Percentiles rank a stretch among this genome's conserved stretches.
phyloP scores from a whole-genome alignment of 495 filamentous ascomycete genomes.

The Penicillium simplicissimum region DNA sequence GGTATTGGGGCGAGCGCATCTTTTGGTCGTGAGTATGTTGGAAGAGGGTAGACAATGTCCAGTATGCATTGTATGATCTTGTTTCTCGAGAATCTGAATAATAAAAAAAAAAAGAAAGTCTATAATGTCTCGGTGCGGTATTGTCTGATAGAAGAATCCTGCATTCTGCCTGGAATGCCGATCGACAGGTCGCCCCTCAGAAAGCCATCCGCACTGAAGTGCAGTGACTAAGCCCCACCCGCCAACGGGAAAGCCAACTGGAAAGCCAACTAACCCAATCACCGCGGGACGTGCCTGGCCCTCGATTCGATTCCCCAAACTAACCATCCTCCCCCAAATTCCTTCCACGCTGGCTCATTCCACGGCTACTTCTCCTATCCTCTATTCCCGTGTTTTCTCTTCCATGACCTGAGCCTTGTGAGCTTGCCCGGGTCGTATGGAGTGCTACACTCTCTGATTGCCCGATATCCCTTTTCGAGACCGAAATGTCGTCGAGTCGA shows the following conservation, averaged over 20 bases:
- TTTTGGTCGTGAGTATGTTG: background rate
- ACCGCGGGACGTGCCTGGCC: constrained; percentile 23
- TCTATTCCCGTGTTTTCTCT: constrained; percentile 15
- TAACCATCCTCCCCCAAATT: constrained; percentile 25
- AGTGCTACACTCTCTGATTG: constrained; percentile 24
- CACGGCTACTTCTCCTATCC: background rate
- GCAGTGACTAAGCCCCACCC: constrained; percentile 6
- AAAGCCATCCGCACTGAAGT: too few species aligned
- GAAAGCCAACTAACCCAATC: constrained; percentile 21
- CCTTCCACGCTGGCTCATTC: constrained; percentile 27
- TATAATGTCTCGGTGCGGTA: background rate
- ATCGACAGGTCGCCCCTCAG: too few species aligned
- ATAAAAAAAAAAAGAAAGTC: too few species aligned
- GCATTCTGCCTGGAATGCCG: too few species aligned
- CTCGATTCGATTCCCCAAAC: constrained; percentile 26
- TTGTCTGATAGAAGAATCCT: background rate
- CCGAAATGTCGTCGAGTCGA: constrained; percentile 41
- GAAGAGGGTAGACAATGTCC: background rate
- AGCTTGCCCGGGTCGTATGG: constrained; percentile 24
- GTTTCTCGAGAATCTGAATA: background rate
- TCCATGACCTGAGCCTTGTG: constrained; percentile 14
- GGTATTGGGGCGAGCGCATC: background rate
- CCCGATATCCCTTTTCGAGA: constrained; percentile 10
- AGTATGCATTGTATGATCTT: background rate
- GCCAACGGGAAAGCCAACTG: background rate